Evolutionary conservation across 306 rosid species (phyloP), one percentile per base, ranked within the genome.

Genomic region (Pyrus betulifolia): DNA sequence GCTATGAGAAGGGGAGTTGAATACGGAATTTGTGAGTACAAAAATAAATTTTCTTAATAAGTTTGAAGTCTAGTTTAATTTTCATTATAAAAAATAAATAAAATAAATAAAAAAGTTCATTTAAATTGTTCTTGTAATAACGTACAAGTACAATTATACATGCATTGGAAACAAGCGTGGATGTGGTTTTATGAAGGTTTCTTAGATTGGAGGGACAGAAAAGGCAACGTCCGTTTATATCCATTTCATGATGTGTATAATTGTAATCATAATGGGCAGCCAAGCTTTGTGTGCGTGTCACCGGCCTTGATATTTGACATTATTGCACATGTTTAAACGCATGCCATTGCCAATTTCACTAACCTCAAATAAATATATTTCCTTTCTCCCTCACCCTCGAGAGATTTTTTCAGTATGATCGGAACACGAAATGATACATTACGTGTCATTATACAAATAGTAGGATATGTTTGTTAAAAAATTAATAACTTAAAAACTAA

Each of bases 191-290:
- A 72, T 81, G 83, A 85, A 73, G 86, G 60, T 86, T 83, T 76
- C 96, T 85, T 89, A 72, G 80, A 92, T 89, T 89, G 80, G 81
- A 85, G 85, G 89, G 68, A 68, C 84, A 82, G 96, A 89, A 93
- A 93, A 77, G 87, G 76, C 22, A 25, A 30, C 33, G 15, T 44
- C 4, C 42, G 11, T 38, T 58, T n/a, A 59, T 35, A 75, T 59
- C 2, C 55, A 11, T 14, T 14, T 18, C 51, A 67, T 69, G 67
- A 79, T 78, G 81, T 38, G 66, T 64, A 68, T 70, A 77, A 81
- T 67, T 61, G 71, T 78, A 65, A 38, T 70, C 22, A 76, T 19
- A 11, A 40, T 54, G 5, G 54, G 54, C 8, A 14, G 19, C 54
- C 54, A 49, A 49, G 54, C 54, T 15, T 49, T 49, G 19, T 49